Evolutionary conservation across 2,329 filamentous ascomycete genomes (phyloP), one percentile per base, ranked within the genome.

Genomic region (Stemphylium vesicarium): DNA sequence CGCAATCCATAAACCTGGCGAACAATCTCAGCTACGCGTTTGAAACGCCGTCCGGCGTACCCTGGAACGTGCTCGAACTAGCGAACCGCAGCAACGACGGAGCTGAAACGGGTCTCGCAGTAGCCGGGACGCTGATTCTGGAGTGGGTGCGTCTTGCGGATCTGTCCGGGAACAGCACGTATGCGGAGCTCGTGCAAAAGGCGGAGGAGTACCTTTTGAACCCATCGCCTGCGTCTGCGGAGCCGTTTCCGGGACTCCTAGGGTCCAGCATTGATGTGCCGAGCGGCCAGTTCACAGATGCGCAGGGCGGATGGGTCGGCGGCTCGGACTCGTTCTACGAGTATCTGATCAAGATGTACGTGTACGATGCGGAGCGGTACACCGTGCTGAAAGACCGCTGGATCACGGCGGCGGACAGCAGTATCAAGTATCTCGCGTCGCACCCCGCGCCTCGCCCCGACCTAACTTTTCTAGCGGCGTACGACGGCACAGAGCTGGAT

Each of bases 311-410:
- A 39, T 96, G 91, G 91, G 84, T 85, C 35, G 91, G 88, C 45
- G 88, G 89, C 6, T 84, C 84, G 26, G 91, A 96, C 73, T 91
- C 87, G 38, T 96, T 88, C 77, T 96, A 96, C 77, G 91, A 96
- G 76, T 96, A 96, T 68, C 83, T 96, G 29, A 88, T 96, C 74
- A 96, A 96, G 80, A 94, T 95, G 90, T 96, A 88, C 66, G 75
- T 94, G 50, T 96, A 96, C 72, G 88, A 94, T 69, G 81, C 85
- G 0, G 64, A 73, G 5, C 81, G 85, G 3, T 96, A 90, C 66
- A 75, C 68, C 1, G 58, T 74, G 2, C 92, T 94, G 77, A 86
- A 82, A 65, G 88, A 93, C 59, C 85, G 73, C 26, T 96, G 91
- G 91, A 77, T 91, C 37, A 70, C 81, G 0, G 91, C 91, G 2